These are phyloP conservation scores for Phytophthora agathidicida DNA, from an alignment of 352 stramenopile genomes.

Conservation along the genomic window DNA sequence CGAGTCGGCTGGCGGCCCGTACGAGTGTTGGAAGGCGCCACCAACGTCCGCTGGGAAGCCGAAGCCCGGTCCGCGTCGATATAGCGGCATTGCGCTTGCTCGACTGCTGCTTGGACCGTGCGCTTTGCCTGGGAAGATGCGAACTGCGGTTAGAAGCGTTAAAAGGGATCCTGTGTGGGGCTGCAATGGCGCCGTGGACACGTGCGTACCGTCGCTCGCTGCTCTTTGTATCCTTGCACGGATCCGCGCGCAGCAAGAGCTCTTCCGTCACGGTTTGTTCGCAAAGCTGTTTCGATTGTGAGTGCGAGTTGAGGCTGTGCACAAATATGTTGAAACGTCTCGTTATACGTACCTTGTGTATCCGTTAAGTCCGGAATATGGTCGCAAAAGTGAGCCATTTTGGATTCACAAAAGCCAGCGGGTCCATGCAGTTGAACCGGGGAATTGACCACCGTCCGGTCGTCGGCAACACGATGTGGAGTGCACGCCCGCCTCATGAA, in stretches of 20 bases:
- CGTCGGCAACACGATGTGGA: slow-evolving; percentile 12
- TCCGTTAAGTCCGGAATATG: slow-evolving; percentile 16
- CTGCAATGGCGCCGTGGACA: slow-evolving; percentile 11
- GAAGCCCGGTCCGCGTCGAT: slow-evolving; percentile 66
- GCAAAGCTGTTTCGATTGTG: slow-evolving; percentile 19
- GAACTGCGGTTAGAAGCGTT: slow-evolving; percentile 1
- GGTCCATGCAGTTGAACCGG: slow-evolving; percentile 14
- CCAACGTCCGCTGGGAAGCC: slow-evolving; percentile 38
- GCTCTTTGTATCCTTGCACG: slow-evolving; percentile 15
- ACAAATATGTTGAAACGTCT: too few species aligned
- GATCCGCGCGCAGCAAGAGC: slow-evolving; percentile 6
- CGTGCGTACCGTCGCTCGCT: slow-evolving; percentile 19
- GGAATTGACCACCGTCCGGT: slow-evolving; percentile 1
- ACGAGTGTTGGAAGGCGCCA: slow-evolving; percentile 45
- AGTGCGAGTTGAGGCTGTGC: slow-evolving; percentile 19
- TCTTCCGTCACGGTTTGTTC: slow-evolving; percentile 20
- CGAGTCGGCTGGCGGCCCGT: slow-evolving; percentile 57
- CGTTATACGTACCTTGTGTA: too few species aligned
- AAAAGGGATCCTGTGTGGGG: slow-evolving; percentile 16
- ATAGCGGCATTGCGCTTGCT: slow-evolving; percentile 47
- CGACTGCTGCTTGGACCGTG: neutral
- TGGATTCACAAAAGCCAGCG: neutral
- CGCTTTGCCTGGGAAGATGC: slow-evolving; percentile 2
- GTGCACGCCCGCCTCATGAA: neutral
- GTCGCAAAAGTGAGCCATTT: slow-evolving; percentile 2